Evolutionary conservation across 257 asterid genomes (phyloP).

Genomic region (Gentiana macrophylla): DNA sequence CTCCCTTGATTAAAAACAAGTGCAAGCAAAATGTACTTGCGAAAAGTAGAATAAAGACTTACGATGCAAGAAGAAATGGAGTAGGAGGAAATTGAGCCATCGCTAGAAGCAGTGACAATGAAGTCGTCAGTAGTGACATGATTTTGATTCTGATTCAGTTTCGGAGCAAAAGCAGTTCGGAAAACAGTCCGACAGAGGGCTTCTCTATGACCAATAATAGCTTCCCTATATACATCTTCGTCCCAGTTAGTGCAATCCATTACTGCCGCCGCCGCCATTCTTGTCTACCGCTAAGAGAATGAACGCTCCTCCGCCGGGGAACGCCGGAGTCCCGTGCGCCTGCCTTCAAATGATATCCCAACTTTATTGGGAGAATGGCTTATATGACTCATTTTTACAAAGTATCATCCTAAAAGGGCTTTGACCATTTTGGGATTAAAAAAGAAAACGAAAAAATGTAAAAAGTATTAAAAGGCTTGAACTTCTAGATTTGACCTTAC

Average conservation of each 20-base stretch:
- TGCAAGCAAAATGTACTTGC: too few species aligned
- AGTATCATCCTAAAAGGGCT: too few species aligned
- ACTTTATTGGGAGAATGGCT: too few species aligned
- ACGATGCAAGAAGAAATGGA: slow-evolving; percentile 71
- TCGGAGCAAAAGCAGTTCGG: slow-evolving; percentile 70
- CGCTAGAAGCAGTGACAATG: slow-evolving; percentile 71
- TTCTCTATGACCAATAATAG: slow-evolving; percentile 56
- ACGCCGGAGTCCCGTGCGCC: too few species aligned
- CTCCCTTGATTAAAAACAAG: not conserved
- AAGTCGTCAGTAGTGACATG: slow-evolving; percentile 51
- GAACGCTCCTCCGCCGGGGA: too few species aligned
- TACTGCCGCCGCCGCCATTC: slow-evolving; percentile 6
- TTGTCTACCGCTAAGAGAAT: too few species aligned
- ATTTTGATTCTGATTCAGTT: slow-evolving; percentile 44
- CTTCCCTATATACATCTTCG: slow-evolving; percentile 58
- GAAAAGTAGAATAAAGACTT: slow-evolving; percentile 6
- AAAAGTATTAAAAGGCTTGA: too few species aligned
- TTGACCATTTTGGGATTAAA: too few species aligned
- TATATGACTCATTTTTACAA: too few species aligned
- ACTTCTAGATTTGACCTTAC: too few species aligned
- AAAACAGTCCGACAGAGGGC: slow-evolving; percentile 57
- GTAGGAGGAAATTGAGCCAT: slow-evolving; percentile 72
- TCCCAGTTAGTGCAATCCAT: slow-evolving; percentile 94
- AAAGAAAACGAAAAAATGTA: too few species aligned
- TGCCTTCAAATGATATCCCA: too few species aligned